Evolutionary conservation across 2,329 filamentous ascomycete species (phyloP).

Genomic region (Fusarium tjaetaba): DNA sequence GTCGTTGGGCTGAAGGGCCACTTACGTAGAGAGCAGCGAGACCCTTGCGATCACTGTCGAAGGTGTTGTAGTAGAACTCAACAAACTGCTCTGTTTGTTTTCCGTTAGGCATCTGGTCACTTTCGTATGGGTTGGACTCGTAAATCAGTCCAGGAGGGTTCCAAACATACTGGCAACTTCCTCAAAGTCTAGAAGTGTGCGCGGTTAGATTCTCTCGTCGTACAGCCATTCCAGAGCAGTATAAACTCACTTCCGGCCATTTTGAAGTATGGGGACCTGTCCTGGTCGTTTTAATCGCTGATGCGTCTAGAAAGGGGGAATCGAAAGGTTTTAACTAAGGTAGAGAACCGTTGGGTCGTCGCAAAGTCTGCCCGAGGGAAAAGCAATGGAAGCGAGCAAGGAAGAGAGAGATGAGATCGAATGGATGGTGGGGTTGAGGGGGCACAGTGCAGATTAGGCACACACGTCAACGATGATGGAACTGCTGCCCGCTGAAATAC

Average conservation of each 20-base stretch:
- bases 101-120: conserved; percentile 1
- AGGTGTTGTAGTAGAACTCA: conserved; percentile 88
- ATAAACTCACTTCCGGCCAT: conserved; percentile 40
- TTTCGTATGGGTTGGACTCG: neutral
- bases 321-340: neutral
- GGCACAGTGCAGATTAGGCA: conserved; percentile 51
- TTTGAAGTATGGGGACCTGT: conserved; percentile 35
- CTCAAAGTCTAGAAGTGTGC: conserved; percentile 53
- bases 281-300: conserved; percentile 19
- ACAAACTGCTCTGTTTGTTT: conserved; percentile 79
- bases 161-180: conserved; percentile 57
- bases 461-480: conserved; percentile 14
- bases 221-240: neutral
- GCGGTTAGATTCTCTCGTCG: conserved; percentile 40
- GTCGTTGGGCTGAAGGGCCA: neutral
- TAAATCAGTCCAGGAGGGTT: neutral
- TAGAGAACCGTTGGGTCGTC: conserved; percentile 42
- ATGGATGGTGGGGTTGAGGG: conserved; percentile 50
- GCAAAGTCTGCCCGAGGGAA: conserved; percentile 48
- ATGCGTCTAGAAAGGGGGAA: conserved; percentile 1
- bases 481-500: conserved; percentile 26
- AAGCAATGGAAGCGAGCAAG: conserved; percentile 19
- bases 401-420: conserved; percentile 40
- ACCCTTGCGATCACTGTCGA: conserved; percentile 75
- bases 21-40: conserved; percentile 85